These are phyloP conservation scores for Pseudogymnoascus sp. DNA, from an alignment of 2,329 filamentous ascomycete species.

Conservation along the genomic window DNA sequence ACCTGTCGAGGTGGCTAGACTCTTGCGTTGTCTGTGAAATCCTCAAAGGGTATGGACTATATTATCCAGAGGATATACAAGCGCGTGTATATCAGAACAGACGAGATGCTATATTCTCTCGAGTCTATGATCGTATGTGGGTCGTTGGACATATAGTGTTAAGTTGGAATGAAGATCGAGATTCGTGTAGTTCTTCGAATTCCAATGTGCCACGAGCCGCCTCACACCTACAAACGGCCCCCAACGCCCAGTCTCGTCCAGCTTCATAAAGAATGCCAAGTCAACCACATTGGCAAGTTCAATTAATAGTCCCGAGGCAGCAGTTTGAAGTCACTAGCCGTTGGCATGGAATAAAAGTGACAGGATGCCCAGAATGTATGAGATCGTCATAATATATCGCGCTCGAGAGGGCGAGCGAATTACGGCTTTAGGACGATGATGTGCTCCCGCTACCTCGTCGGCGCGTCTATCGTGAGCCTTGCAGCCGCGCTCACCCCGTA, in stretches of 20 bases:
- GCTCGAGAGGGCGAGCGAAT: background rate
- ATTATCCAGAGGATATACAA: background rate
- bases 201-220: background rate
- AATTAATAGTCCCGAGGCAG: background rate
- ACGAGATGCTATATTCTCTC: constrained; percentile 13
- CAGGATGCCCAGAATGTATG: background rate
- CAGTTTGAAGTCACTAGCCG: background rate
- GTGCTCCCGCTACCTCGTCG: background rate
- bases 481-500: background rate
- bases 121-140: background rate
- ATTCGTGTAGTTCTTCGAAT: background rate
- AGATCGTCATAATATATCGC: background rate
- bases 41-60: background rate
- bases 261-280: background rate
- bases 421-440: background rate
- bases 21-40: no score
- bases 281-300: background rate
- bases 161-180: background rate
- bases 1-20: no score
- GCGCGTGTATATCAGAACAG: constrained; percentile 19
- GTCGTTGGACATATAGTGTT: background rate
- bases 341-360: background rate
- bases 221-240: background rate
- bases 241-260: background rate
- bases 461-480: background rate